These are phyloP conservation scores for Esteya vermicola DNA, from an alignment of 2,329 filamentous ascomycete species.

Conservation along the genomic window DNA sequence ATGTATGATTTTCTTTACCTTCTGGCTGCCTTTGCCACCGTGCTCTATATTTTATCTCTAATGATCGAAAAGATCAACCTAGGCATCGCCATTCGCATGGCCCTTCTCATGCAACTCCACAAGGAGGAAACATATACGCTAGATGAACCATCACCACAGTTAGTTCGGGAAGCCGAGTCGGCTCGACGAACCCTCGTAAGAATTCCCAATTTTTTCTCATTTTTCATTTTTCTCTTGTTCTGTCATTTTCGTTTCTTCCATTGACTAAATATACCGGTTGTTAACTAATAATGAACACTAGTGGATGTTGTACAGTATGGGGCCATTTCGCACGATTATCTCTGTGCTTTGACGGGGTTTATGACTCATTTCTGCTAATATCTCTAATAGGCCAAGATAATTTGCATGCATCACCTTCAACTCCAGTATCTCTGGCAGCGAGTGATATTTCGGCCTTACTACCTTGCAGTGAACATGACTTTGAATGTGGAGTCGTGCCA, in stretches of 20 bases:
- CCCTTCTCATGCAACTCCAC: slow-evolving; percentile 38
- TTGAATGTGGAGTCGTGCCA: slow-evolving; percentile 31
- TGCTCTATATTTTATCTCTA: neutral
- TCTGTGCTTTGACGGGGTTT: neutral
- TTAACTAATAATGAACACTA: too few relatives aligned
- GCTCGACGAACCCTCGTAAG: slow-evolving; percentile 40
- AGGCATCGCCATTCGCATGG: slow-evolving; percentile 41
- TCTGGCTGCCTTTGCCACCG: neutral
- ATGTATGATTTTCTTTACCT: slow-evolving; percentile 23
- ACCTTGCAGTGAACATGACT: slow-evolving; percentile 37
- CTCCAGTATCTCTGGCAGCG: slow-evolving; percentile 34
- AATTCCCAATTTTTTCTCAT: neutral
- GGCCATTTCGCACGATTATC: too few relatives aligned
- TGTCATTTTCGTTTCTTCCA: too few relatives aligned
- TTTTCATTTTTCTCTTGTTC: neutral
- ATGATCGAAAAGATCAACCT: slow-evolving; percentile 31
- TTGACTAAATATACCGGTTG: too few relatives aligned
- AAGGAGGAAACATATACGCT: slow-evolving; percentile 38
- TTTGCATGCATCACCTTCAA: slow-evolving; percentile 36
- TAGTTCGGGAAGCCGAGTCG: slow-evolving; percentile 37
- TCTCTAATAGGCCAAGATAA: slow-evolving; percentile 32
- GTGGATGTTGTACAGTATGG: slow-evolving; percentile 41
- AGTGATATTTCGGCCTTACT: slow-evolving; percentile 40
- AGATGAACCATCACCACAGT: slow-evolving; percentile 25
- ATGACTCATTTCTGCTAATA: neutral